Evolutionary conservation across 768 basidiomycete genomes (phyloP).

Genomic region (Suillus sp.): DNA sequence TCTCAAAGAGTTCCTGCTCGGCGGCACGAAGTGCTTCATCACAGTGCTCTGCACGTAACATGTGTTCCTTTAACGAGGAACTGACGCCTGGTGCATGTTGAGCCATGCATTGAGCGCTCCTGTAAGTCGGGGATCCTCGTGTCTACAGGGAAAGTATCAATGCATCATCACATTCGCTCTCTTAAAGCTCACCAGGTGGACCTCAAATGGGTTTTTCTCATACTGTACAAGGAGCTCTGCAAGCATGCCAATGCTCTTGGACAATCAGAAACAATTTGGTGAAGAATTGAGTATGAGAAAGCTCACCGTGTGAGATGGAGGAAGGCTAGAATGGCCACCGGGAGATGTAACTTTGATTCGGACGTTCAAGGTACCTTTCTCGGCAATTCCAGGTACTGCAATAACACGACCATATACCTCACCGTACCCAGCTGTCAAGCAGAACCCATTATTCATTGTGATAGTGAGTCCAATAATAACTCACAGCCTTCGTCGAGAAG

Average conservation of each 20-base stretch:
- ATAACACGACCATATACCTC: constrained; percentile 33
- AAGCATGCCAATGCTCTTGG: constrained; percentile 79
- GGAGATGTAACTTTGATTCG: constrained; percentile 60
- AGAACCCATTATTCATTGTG: background rate
- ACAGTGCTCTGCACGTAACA: constrained; percentile 36
- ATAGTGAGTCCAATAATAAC: constrained; percentile 18
- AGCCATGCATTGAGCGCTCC: constrained; percentile 64
- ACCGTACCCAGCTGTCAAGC: constrained; percentile 4
- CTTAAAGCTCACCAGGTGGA: constrained; percentile 46
- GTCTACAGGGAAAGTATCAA: constrained; percentile 35
- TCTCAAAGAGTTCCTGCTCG: constrained; percentile 7
- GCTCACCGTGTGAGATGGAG: constrained; percentile 71
- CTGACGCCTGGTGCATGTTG: constrained; percentile 61
- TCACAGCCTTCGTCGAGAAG: constrained; percentile 86
- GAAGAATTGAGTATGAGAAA: background rate
- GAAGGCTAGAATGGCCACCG: constrained; percentile 83
- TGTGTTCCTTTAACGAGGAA: constrained; percentile 43
- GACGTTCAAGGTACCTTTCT: constrained; percentile 69
- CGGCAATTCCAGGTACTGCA: constrained; percentile 61
- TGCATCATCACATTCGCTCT: constrained; percentile 20
- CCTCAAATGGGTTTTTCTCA: constrained; percentile 63
- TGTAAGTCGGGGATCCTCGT: constrained; percentile 61
- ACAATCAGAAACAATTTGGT: constrained; percentile 7
- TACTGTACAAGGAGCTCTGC: constrained; percentile 66
- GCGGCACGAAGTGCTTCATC: constrained; percentile 15